Evolutionary conservation across 2,329 filamentous ascomycete genomes (phyloP), one percentile per base, ranked within the genome.

Genomic region (Stachybotrys elegans): DNA sequence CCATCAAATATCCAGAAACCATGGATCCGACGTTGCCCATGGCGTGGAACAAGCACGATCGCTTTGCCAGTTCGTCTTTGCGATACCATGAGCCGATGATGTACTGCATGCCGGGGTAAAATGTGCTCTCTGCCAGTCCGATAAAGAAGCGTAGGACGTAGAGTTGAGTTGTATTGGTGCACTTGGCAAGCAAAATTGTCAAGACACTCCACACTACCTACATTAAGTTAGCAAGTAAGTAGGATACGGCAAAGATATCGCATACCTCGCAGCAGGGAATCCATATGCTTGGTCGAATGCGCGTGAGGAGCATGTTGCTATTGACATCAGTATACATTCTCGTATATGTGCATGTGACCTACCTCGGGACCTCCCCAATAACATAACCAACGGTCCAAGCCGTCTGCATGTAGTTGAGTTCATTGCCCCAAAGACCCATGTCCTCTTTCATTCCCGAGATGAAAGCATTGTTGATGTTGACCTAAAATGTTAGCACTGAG

Each of bases 341-440:
- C 22, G 19, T 13, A 16, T 3, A 20, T 20, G 19, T 5, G 1
- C 11, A 0, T 14, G 40, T 3, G 4, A 11, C 48, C 27, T 45
- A 55, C 57, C 55, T 60, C 2, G 66, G 63, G 38, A 62, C 57
- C 43, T 68, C 59, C 8, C 66, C 64, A 60, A 83, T 62, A 0
- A 79, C 72, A 49, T 83, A 84, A 21, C 80, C 80, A 2, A 78
- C 67, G 0, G 75, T 82, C 71, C 77, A 84, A 29, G 69, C 69
- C 1, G 76, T 73, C 47, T 61, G 58, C 52, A 69, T 58, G 31
- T 78, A 74, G 49, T 81, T 80, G n/a, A 80, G 66, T 43, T 58
- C 51, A 29, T 59, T 57, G 5, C 56, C 56, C 31, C 71, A 66
- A 39, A 81, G 65, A 2, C 62, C 55, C 0, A 80, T 59, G 43